Evolutionary conservation across 1,284 basidiomycete species (phyloP).

Genomic region (Apiotrichum mycotoxinovorans): DNA sequence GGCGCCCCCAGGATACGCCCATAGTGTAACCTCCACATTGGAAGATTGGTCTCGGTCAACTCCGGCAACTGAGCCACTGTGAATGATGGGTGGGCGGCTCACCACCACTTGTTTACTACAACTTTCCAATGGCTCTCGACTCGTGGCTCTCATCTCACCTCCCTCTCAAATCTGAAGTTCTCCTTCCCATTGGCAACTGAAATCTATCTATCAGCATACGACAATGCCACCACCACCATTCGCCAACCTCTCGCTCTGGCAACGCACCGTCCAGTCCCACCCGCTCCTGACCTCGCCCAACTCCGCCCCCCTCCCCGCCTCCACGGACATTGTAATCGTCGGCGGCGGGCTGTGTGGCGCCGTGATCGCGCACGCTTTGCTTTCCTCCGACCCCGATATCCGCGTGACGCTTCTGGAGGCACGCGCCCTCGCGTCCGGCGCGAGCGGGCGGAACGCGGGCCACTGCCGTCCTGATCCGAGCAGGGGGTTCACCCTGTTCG

Average conservation of each 20-base stretch:
- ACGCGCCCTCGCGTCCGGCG: conserved; percentile 44
- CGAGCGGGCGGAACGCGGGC: conserved; percentile 45
- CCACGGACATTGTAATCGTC: conserved; percentile 37
- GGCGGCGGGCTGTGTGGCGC: conserved; percentile 40
- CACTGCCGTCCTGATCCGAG: conserved; percentile 43
- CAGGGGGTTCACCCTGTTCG: conserved; percentile 37
- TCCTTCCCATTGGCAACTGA: no score
- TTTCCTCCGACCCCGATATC: background rate
- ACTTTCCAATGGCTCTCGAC: no score
- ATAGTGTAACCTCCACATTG: no score
- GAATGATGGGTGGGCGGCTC: no score
- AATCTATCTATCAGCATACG: background rate
- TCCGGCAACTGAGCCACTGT: no score
- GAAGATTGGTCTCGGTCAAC: no score
- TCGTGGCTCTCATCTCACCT: no score
- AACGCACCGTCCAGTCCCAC: conserved; percentile 29
- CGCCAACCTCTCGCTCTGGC: conserved; percentile 38
- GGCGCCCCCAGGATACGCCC: no score
- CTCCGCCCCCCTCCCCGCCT: conserved; percentile 22
- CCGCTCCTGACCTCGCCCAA: conserved; percentile 30
- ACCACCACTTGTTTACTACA: no score
- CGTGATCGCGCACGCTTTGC: conserved; percentile 29
- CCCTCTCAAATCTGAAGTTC: no score
- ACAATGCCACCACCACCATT: conserved; percentile 23
- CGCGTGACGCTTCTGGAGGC: conserved; percentile 42